These are phyloP conservation scores for Citrullus mucosospermus DNA, from an alignment of 306 rosid genomes.

Conservation along the genomic window DNA sequence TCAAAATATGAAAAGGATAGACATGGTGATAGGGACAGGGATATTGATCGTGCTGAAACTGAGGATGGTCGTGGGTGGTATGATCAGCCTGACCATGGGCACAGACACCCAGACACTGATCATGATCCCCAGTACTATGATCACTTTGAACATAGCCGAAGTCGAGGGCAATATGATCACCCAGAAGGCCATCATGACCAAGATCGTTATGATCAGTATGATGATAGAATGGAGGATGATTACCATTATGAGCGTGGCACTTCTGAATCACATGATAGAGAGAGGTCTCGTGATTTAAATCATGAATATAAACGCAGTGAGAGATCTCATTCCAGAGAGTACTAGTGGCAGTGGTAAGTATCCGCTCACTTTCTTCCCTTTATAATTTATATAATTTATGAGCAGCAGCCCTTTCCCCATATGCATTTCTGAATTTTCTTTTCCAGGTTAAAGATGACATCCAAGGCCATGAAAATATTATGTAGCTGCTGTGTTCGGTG, in stretches of 20 bases:
- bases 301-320: constrained; percentile 46
- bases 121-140: constrained; percentile 43
- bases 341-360: constrained; percentile 7
- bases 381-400: neutral
- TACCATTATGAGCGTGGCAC: constrained; percentile 35
- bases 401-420: neutral
- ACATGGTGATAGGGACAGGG: constrained; percentile 45
- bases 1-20: constrained; percentile 62
- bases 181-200: constrained; percentile 41
- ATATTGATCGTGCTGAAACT: constrained; percentile 33
- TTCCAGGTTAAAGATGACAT: neutral
- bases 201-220: constrained; percentile 41
- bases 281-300: constrained; percentile 45
- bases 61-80: constrained; percentile 67
- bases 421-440: neutral
- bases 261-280: constrained; percentile 61
- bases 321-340: constrained; percentile 75
- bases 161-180: constrained; percentile 44
- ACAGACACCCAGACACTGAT: constrained; percentile 48
- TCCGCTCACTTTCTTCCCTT: no score
- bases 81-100: constrained; percentile 56
- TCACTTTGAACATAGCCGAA: constrained; percentile 42
- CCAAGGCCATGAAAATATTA: neutral
- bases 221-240: constrained; percentile 60
- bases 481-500: neutral